Evolutionary conservation across 306 rosid species (phyloP), one percentile per base, ranked within the genome.

Genomic region (Rosa chinensis): DNA sequence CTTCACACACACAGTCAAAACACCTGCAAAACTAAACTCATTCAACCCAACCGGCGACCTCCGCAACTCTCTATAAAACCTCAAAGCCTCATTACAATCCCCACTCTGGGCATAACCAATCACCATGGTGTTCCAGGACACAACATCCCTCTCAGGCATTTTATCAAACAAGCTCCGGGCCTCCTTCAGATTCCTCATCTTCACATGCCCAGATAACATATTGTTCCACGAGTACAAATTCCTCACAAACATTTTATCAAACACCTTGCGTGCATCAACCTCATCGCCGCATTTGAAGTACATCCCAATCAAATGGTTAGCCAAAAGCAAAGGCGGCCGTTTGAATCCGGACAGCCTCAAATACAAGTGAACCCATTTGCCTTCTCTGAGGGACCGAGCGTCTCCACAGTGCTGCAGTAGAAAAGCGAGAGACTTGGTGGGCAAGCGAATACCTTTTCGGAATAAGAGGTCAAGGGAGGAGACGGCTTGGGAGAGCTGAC

Each of bases 51-150:
- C 79, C 21, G 82, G 43, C 62, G 79, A 79, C 50, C 89, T 88
- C 82, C 98, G 81, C 18, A 92, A 78, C 84, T 79, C 85, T 68
- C 82, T 81, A 67, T 90, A 87, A 62, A 89, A 82, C 78, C 85
- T 84, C 85, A 94, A 76, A 79, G 94, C 98, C 84, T 90, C 94
- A 39, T 78, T 63, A 78, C 63, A 76, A 11, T 70, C 73, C 64
- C 87, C 96, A 77, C 70, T 67, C 77, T 85, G 88, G 0, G 96
- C 96, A 82, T 83, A 86, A 55, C 90, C 94, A 86, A 86, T 85
- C 61, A 92, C 89, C 92, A 94, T 92, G 0, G 91, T 82, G 78
- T 94, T 94, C 98, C 98, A 94, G 8, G 97, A 90, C 43, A 94
- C 91, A 32, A 69, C 71, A 71, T 94, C 97, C 90, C 72, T 94